Base-by-base conservation (phyloP, 805 yeast species). In the Metschnikowia bowlesiae region DNA sequence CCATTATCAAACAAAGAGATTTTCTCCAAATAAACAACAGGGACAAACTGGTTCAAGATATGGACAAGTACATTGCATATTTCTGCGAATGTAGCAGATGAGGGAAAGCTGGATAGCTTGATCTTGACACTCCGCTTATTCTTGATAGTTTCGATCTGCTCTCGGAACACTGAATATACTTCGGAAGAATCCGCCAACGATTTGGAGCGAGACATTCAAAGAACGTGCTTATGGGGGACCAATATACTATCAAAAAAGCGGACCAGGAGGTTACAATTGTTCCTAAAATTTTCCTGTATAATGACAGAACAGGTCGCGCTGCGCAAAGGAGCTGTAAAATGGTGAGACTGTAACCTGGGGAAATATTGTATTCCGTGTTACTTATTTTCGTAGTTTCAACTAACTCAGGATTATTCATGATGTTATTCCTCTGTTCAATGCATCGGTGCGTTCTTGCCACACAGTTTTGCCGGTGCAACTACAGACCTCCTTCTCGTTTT, bases 391-490 rank as follows among this genome's bases (percentile, higher is more conserved):
- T 22, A 22, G 5, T 22, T 22, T 22, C 22, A 22, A 22, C 22
- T 22, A 22, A 22, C 5, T 22, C 22, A 22, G 22, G 3, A 5
- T 34, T 9, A 14, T 9, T 51, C 51, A 63, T 7, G 59, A 54
- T 28, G 63, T 69, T 18, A 81, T 66, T 7, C 94, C 94, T 55
- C 79, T 79, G 5, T 65, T 56, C 33, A 81, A 65, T 1, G 96
- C 96, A 61, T 89, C 96, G 45, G 73, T 67, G 49, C 97, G 76
- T 67, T 92, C 99, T 65, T 94, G 90, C 98, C 99, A 92, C 28
- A 92, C 82, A 0, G 96, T 88, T 75, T 90, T 89, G 14, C 99
- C 99, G 13, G 92, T 84, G 67, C 98, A 94, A 33, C 92, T 84
- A 68, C 99, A 92, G 2, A 92, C 96, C 52, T 83, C 83, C 69